Conservation (phyloP, 1,284 basidiomycete genomes). For the Sporisorium reilianum region DNA sequence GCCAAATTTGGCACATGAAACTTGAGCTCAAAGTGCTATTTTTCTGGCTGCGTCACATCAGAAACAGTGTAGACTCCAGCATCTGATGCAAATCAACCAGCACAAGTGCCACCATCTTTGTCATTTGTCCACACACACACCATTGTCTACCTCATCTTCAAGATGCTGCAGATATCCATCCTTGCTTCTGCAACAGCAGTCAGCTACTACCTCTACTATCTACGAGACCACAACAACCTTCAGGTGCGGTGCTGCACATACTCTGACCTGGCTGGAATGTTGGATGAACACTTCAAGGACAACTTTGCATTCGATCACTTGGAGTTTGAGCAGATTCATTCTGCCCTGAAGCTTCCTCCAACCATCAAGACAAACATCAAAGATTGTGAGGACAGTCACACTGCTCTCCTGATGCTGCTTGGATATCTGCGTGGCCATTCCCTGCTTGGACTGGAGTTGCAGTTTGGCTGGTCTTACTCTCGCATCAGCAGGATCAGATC, state of each 20-base stretch:
- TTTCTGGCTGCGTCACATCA: neutral
- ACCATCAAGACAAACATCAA: constrained; percentile 1
- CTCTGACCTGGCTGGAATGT: neutral
- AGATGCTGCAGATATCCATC: neutral
- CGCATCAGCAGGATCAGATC: constrained; percentile 4
- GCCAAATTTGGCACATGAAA: neutral
- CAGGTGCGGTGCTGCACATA: neutral
- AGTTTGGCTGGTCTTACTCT: constrained; percentile 7
- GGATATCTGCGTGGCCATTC: neutral
- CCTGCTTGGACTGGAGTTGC: neutral
- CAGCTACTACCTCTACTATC: neutral
- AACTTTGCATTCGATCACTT: neutral
- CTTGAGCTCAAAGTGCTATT: neutral
- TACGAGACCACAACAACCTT: neutral
- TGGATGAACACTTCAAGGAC: constrained; percentile 4
- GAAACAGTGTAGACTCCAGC: neutral
- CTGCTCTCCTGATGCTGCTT: constrained; percentile 4
- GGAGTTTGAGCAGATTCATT: constrained; percentile 1
- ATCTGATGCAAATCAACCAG: neutral
- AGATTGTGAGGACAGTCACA: constrained; percentile 3
- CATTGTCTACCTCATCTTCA: neutral
- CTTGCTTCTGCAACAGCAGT: neutral
- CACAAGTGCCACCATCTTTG: neutral
- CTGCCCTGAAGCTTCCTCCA: neutral
- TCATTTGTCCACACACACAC: neutral